Evolutionary conservation across 129 eudicot genomes (phyloP).

Genomic region (Escallonia rubra): DNA sequence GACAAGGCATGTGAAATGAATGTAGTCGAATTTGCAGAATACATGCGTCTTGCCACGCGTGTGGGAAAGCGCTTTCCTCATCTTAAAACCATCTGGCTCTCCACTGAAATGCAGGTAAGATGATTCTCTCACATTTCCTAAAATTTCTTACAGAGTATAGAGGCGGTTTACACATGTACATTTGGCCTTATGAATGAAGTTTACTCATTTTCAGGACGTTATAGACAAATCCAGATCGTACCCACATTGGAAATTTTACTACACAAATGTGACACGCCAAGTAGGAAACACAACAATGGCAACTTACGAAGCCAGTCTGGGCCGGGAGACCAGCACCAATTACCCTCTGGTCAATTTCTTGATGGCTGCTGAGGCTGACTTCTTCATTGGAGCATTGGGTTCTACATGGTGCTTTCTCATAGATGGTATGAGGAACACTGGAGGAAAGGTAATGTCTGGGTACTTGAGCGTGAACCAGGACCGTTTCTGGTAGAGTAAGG

Average conservation of each 20-base stretch:
- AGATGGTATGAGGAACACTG: constrained; percentile 97
- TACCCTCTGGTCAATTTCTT: constrained; percentile 91
- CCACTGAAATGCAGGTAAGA: constrained; percentile 88
- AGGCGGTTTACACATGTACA: no score
- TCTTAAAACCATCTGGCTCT: constrained; percentile 76
- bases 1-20: constrained; percentile 99
- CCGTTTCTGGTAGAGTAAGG: constrained; percentile 67
- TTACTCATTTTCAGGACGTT: constrained; percentile 40
- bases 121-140: background rate
- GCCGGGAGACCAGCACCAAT: constrained; percentile 87
- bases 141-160: background rate
- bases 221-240: constrained; percentile 50
- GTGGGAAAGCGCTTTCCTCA: constrained; percentile 72
- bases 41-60: constrained; percentile 76
- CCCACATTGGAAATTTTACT: constrained; percentile 70
- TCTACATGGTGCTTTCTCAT: constrained; percentile 97
- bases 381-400: constrained; percentile 92
- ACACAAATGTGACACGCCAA: constrained; percentile 75
- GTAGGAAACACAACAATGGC: constrained; percentile 88
- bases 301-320: constrained; percentile 74
- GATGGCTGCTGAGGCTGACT: constrained; percentile 92
- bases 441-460: constrained; percentile 98
- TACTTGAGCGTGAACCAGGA: constrained; percentile 95
- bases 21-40: constrained; percentile 76
- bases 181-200: no score